Conservation (phyloP, 805 yeast genomes). For the Schwanniomyces polymorphus region DNA sequence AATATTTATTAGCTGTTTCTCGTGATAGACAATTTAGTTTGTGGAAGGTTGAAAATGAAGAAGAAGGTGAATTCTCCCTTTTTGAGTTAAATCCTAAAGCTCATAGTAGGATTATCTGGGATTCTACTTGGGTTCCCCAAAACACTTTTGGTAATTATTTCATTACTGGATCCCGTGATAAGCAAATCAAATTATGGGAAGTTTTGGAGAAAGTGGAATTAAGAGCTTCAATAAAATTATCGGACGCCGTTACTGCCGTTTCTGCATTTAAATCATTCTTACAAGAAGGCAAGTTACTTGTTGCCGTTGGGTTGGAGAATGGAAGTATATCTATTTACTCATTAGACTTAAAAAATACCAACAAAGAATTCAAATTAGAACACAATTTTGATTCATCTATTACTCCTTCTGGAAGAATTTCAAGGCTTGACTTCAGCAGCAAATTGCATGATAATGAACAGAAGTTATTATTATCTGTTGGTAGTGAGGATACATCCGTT, state of each 20-base stretch:
- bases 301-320: constrained; percentile 71
- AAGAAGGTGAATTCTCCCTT: constrained; percentile 32
- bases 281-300: constrained; percentile 23
- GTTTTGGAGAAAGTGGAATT: constrained; percentile 37
- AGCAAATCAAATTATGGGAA: constrained; percentile 72
- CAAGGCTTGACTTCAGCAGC: constrained; percentile 59
- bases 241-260: constrained; percentile 66
- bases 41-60: constrained; percentile 53
- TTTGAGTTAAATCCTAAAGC: constrained; percentile 63
- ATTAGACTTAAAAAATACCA: constrained; percentile 26
- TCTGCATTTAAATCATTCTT: constrained; percentile 41
- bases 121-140: constrained; percentile 78
- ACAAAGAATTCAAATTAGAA: constrained; percentile 22
- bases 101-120: constrained; percentile 93
- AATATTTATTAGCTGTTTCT: constrained; percentile 70
- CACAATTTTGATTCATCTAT: constrained; percentile 33
- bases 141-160: constrained; percentile 41
- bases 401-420: constrained; percentile 63
- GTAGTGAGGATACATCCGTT: constrained; percentile 66
- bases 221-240: constrained; percentile 43
- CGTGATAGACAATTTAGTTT: constrained; percentile 86
- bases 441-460: constrained; percentile 13
- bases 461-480: constrained; percentile 50
- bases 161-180: constrained; percentile 86
- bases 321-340: constrained; percentile 56